phyloP scores from a whole-genome alignment of 257 asterid species.

The Prunella vulgaris region DNA sequence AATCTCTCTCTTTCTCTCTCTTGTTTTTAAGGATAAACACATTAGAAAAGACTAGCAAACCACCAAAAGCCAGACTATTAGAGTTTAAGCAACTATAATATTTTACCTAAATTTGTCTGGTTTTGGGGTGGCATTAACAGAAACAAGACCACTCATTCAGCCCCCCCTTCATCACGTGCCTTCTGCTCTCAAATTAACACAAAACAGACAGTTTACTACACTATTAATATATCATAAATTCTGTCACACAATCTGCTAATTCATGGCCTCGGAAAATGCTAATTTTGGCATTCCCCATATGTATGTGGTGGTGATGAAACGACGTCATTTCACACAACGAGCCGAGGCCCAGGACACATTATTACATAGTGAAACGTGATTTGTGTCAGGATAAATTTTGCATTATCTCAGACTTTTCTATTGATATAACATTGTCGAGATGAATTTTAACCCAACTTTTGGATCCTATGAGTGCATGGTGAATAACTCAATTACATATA shows the following conservation, averaged over 20 bases:
- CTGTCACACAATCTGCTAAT: neutral
- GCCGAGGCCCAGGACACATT: neutral
- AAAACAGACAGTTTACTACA: neutral
- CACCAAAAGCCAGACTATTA: slow-evolving; percentile 29
- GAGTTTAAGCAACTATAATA: slow-evolving; percentile 29
- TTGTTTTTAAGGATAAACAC: neutral
- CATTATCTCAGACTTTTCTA: neutral
- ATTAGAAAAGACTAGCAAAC: slow-evolving; percentile 17
- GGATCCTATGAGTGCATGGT: slow-evolving; percentile 6
- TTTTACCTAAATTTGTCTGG: slow-evolving; percentile 43
- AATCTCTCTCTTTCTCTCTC: slow-evolving; percentile 26
- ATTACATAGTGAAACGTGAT: neutral
- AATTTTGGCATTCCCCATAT: neutral
- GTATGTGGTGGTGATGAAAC: neutral
- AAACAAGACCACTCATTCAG: slow-evolving; percentile 27
- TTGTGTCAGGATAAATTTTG: neutral
- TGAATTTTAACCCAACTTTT: neutral
- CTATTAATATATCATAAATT: neutral
- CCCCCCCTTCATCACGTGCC: slow-evolving; percentile 50
- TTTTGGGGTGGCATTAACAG: slow-evolving; percentile 44
- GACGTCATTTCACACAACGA: neutral
- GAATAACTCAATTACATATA: slow-evolving; percentile 16
- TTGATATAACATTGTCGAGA: neutral
- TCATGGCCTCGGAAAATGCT: neutral
- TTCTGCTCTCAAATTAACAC: neutral